phyloP scores from a whole-genome alignment of 2,329 filamentous ascomycete genomes.

The Onygena corvina region DNA sequence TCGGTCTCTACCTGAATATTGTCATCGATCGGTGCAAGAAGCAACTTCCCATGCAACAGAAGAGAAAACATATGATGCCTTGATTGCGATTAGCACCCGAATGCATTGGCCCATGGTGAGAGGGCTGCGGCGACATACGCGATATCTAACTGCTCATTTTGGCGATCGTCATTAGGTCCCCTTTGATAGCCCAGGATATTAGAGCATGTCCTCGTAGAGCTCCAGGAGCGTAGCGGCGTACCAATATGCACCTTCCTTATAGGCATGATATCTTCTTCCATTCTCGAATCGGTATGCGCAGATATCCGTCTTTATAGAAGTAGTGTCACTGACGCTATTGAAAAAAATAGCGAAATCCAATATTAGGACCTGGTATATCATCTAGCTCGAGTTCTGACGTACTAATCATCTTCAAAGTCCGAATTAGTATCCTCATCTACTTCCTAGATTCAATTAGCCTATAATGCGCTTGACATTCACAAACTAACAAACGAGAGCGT shows the following conservation, averaged over 20 bases:
- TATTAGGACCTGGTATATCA: background rate
- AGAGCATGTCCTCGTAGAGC: background rate
- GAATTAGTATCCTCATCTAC: conserved; percentile 2
- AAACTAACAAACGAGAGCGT: background rate
- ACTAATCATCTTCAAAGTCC: background rate
- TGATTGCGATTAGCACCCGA: background rate
- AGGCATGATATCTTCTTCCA: conserved; percentile 24
- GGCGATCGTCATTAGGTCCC: conserved; percentile 17
- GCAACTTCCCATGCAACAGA: conserved; percentile 35
- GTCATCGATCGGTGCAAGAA: conserved; percentile 33
- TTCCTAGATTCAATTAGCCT: background rate
- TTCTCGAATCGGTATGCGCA: conserved; percentile 19
- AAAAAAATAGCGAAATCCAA: background rate
- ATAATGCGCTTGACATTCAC: background rate
- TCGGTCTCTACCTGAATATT: conserved; percentile 6
- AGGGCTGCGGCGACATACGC: conserved; percentile 7
- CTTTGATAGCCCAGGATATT: background rate
- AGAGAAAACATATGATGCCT: conserved; percentile 37
- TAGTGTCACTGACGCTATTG: conserved; percentile 8
- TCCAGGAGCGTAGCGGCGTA: background rate
- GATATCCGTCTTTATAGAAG: conserved; percentile 6
- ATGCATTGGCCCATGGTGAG: background rate
- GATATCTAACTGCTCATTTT: conserved; percentile 18
- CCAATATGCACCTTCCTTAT: conserved; percentile 12
- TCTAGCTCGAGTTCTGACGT: background rate